Percentiles rank a stretch among this genome's conserved stretches.
phyloP scores from a whole-genome alignment of 2,329 filamentous ascomycete genomes.

The Colletotrichum nymphaeae region DNA sequence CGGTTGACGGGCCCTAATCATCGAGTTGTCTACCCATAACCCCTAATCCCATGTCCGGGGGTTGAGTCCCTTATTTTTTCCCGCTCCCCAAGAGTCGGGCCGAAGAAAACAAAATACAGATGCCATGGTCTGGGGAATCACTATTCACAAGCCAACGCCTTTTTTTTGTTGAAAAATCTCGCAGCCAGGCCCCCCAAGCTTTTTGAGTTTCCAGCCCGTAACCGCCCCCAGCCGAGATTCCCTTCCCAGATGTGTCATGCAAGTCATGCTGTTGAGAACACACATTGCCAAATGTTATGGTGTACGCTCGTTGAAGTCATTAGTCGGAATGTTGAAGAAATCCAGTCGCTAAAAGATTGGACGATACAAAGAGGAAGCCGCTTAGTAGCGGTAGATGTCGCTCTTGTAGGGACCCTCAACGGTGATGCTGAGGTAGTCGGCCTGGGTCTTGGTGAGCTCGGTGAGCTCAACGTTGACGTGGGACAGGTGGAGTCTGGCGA shows the following conservation, averaged over 20 bases:
- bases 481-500: constrained; percentile 90
- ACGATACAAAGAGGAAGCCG: constrained; percentile 48
- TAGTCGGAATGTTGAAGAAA: constrained; percentile 36
- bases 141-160: constrained; percentile 48
- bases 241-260: constrained; percentile 49
- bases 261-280: constrained; percentile 58
- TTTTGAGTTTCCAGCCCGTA: constrained; percentile 43
- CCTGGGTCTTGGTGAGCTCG: constrained; percentile 85
- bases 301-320: constrained; percentile 38
- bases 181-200: constrained; percentile 43
- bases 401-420: constrained; percentile 94
- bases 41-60: constrained; percentile 30
- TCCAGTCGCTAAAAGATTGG: constrained; percentile 33
- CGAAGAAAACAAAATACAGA: constrained; percentile 40
- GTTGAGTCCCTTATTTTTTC: constrained; percentile 31
- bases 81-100: constrained; percentile 22
- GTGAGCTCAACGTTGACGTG: constrained; percentile 97
- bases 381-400: constrained; percentile 74
- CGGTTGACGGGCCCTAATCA: constrained; percentile 56
- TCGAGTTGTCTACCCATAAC: constrained; percentile 19
- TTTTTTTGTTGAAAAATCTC: constrained; percentile 50
- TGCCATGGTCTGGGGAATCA: constrained; percentile 45
- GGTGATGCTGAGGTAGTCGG: constrained; percentile 92
- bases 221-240: constrained; percentile 39
- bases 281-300: constrained; percentile 42